Conservation (phyloP, 1,284 basidiomycete species). For the Trichosporon ovoides region DNA sequence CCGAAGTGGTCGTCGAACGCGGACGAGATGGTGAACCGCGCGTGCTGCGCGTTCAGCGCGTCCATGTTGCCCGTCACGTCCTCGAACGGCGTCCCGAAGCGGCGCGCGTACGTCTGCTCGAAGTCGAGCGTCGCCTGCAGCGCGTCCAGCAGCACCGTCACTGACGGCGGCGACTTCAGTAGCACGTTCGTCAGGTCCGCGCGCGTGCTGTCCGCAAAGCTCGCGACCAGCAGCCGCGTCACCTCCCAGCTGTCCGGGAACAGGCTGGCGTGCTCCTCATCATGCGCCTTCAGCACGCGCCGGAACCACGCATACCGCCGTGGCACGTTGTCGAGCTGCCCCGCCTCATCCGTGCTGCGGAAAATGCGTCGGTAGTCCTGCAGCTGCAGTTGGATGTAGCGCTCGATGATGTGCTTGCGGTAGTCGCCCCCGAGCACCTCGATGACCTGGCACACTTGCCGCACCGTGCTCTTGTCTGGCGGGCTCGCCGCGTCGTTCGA, state of each 20-base stretch:
- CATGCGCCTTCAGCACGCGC: constrained; percentile 79
- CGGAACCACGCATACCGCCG: constrained; percentile 94
- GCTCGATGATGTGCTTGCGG: constrained; percentile 69
- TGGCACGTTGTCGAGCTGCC: constrained; percentile 91
- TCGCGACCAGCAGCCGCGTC: constrained; percentile 68
- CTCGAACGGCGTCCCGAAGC: constrained; percentile 63
- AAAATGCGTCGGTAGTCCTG: constrained; percentile 98
- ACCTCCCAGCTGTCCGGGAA: constrained; percentile 82
- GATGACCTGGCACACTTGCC: constrained; percentile 73
- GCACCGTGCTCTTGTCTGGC: constrained; percentile 60
- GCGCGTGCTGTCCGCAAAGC: constrained; percentile 77
- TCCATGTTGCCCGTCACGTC: constrained; percentile 31
- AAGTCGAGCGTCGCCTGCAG: constrained; percentile 81
- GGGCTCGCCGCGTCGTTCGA: constrained; percentile 67
- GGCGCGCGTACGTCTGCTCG: constrained; percentile 68
- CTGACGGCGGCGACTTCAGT: constrained; percentile 55
- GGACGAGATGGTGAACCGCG: constrained; percentile 64
- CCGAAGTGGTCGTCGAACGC: constrained; percentile 88
- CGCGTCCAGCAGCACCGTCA: constrained; percentile 73
- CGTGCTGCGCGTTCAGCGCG: constrained; percentile 25
- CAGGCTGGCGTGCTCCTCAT: constrained; percentile 73
- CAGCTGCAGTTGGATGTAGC: constrained; percentile 83
- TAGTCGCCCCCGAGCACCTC: constrained; percentile 79
- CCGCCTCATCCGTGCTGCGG: constrained; percentile 81
- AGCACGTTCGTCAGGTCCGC: constrained; percentile 51